phyloP scores from a whole-genome alignment of 768 basidiomycete genomes.

The Stropharia rugosoannulata region DNA sequence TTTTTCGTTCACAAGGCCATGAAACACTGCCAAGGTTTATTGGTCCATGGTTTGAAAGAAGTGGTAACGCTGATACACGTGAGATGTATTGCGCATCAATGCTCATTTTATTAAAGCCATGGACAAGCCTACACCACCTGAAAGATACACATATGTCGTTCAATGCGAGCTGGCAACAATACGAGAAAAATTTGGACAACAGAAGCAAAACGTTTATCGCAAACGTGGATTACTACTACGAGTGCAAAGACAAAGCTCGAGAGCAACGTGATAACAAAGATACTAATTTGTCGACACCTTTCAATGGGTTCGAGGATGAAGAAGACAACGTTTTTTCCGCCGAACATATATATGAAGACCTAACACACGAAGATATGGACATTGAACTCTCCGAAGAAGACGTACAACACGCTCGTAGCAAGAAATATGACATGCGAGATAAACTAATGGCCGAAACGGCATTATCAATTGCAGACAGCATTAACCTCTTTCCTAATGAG shows the following conservation, averaged over 20 bases:
- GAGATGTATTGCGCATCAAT: constrained; percentile 30
- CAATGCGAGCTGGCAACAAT: constrained; percentile 15
- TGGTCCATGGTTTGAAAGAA: constrained; percentile 28
- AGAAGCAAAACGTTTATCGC: constrained; percentile 9
- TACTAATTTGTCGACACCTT: no score
- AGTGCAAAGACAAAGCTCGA: constrained; percentile 16
- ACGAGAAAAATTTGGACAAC: constrained; percentile 3
- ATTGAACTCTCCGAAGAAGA: no score
- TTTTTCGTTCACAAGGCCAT: constrained; percentile 23
- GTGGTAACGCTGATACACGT: constrained; percentile 5
- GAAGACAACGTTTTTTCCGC: neutral
- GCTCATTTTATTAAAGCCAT: constrained; percentile 33
- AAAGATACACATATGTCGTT: constrained; percentile 14
- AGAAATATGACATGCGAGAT: no score
- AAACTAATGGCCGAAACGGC: no score
- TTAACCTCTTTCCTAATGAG: no score
- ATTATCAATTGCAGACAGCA: no score
- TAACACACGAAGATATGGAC: no score
- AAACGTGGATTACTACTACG: constrained; percentile 32
- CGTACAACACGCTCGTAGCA: no score
- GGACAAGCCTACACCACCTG: constrained; percentile 26
- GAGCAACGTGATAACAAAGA: constrained; percentile 17
- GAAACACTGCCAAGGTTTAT: constrained; percentile 32
- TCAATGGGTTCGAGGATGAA: neutral
- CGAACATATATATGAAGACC: no score